Evolutionary conservation across 75 land plant species (phyloP).

Genomic region (Gnetum montanum): DNA sequence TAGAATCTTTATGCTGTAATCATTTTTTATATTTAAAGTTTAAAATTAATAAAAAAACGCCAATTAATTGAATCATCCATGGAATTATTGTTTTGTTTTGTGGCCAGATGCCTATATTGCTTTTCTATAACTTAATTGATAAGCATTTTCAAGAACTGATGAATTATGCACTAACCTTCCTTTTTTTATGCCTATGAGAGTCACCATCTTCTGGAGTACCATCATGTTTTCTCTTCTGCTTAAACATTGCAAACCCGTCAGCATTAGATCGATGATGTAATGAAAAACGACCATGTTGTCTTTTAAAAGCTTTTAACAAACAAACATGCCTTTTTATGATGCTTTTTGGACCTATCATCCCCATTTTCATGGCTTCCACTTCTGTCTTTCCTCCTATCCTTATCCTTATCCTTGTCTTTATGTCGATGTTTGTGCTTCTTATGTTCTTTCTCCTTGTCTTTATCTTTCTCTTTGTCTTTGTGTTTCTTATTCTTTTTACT

Average conservation of each 20-base stretch:
- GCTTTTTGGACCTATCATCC: slow-evolving; percentile 54
- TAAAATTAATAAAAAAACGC: background rate
- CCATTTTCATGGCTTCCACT: slow-evolving; percentile 55
- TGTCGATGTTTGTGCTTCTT: slow-evolving; percentile 72
- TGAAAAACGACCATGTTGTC: background rate
- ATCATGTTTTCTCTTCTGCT: slow-evolving; percentile 87
- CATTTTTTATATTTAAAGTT: background rate
- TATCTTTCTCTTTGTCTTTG: slow-evolving; percentile 64
- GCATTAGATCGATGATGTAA: background rate
- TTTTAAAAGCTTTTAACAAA: background rate
- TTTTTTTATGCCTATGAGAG: slow-evolving; percentile 62
- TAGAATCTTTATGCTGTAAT: slow-evolving; percentile 12
- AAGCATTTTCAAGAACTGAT: background rate
- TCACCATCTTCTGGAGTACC: slow-evolving; percentile 77
- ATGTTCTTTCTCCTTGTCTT: slow-evolving; percentile 84
- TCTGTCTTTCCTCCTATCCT: slow-evolving; percentile 65
- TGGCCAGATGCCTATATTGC: background rate
- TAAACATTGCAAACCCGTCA: background rate
- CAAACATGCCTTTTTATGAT: slow-evolving; percentile 66
- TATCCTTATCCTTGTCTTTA: slow-evolving; percentile 77
- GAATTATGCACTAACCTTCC: slow-evolving; percentile 26
- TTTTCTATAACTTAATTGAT: background rate
- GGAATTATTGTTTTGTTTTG: background rate
- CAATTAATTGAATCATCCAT: background rate
- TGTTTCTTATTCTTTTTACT: slow-evolving; percentile 69